Conservation (phyloP, 2,329 filamentous ascomycete genomes). For the Neurospora crassa region DNA sequence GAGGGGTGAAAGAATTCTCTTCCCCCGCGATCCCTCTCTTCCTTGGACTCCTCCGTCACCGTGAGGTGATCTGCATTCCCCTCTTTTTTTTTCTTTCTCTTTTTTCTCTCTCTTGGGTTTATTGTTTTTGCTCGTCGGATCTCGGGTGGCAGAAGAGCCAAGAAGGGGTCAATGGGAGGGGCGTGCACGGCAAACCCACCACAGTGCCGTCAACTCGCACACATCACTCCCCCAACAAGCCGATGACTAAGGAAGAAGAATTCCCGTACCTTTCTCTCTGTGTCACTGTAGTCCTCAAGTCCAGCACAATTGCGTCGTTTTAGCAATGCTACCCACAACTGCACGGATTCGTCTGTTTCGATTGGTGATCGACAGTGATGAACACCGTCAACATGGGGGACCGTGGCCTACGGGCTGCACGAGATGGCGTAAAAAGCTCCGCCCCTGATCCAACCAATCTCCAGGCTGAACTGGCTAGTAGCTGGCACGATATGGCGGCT, state of each 20-base stretch:
- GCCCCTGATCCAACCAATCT: conserved; percentile 4
- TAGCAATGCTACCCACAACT: conserved; percentile 13
- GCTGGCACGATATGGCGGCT: neutral
- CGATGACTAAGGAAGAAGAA: neutral
- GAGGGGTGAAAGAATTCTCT: neutral
- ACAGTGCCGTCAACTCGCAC: neutral
- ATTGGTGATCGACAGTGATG: conserved; percentile 15
- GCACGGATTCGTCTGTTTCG: conserved; percentile 9
- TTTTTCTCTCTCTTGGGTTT: neutral
- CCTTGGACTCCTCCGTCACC: conserved; percentile 11
- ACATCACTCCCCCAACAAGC: neutral
- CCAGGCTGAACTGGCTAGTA: neutral
- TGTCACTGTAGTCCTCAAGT: neutral
- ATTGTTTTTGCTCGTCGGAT: neutral
- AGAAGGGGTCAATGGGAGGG: neutral
- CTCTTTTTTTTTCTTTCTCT: neutral
- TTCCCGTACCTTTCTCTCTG: neutral
- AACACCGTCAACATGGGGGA: conserved; percentile 7
- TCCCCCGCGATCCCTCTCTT: conserved; percentile 1
- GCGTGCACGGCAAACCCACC: neutral
- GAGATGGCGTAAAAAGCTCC: conserved; percentile 13
- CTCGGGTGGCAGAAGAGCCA: neutral
- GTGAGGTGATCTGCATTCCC: conserved; percentile 5
- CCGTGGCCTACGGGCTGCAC: conserved; percentile 10
- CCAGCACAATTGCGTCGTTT: neutral